phyloP scores from a whole-genome alignment of 371 early-diverging fungal species.

The Mucor racemosus region DNA sequence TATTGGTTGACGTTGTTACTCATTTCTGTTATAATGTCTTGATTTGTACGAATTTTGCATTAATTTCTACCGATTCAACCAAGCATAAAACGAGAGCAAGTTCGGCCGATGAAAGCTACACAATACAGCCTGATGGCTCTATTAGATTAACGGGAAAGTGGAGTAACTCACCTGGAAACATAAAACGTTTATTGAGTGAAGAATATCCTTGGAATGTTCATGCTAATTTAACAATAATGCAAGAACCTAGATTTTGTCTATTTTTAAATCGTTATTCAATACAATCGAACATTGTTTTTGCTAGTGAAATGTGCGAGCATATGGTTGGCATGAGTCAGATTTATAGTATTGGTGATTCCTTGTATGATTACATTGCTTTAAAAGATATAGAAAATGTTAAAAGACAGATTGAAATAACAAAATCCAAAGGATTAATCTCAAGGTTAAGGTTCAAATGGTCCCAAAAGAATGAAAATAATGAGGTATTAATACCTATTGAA shows the following conservation, averaged over 20 bases:
- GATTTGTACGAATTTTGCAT: slow-evolving; percentile 30
- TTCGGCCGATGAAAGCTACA: slow-evolving; percentile 35
- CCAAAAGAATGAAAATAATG: background rate
- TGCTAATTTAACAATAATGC: slow-evolving; percentile 16
- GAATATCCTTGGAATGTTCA: slow-evolving; percentile 31
- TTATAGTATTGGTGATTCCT: slow-evolving; percentile 16
- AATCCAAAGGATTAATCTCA: slow-evolving; percentile 11
- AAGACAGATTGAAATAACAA: slow-evolving; percentile 18
- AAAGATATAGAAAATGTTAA: slow-evolving; percentile 15
- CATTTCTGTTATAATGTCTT: slow-evolving; percentile 46
- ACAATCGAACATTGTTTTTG: slow-evolving; percentile 24
- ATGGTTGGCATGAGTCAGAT: slow-evolving; percentile 14
- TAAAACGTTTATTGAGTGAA: slow-evolving; percentile 18
- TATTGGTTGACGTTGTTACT: slow-evolving; percentile 33
- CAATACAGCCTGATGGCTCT: slow-evolving; percentile 24
- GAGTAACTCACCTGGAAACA: slow-evolving; percentile 30
- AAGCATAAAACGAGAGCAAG: slow-evolving; percentile 30
- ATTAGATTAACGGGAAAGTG: slow-evolving; percentile 30
- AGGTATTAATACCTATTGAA: slow-evolving; percentile 22
- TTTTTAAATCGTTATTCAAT: slow-evolving; percentile 25
- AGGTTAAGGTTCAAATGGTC: slow-evolving; percentile 23
- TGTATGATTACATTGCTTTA: slow-evolving; percentile 14
- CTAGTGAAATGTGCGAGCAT: slow-evolving; percentile 10
- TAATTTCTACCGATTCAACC: slow-evolving; percentile 9
- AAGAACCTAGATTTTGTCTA: slow-evolving; percentile 30